A percentile compares a stretch with the other conserved stretches of the same genome.
Evolutionary conservation across 257 asterid genomes (phyloP).

Genomic region (Penstemon davidsonii): DNA sequence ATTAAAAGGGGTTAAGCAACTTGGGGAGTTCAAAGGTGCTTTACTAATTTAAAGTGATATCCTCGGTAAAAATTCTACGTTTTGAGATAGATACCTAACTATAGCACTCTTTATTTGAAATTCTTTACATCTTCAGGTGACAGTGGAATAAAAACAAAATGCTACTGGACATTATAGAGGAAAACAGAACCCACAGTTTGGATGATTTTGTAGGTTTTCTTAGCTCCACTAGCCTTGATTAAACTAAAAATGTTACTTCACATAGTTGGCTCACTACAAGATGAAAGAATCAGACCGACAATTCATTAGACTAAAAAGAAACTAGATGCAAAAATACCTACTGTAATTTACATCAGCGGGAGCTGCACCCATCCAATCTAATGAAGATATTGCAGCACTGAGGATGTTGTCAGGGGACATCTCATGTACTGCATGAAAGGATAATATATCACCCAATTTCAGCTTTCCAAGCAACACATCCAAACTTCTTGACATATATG

Average conservation of each 20-base stretch:
- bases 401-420: constrained; percentile 32
- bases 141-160: neutral
- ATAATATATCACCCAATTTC: constrained; percentile 61
- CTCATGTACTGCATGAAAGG: constrained; percentile 45
- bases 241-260: neutral
- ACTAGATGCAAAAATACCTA: constrained; percentile 51
- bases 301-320: constrained; percentile 23
- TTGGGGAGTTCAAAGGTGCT: neutral
- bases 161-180: neutral
- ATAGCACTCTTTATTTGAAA: neutral
- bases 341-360: constrained; percentile 74
- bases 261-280: constrained; percentile 1
- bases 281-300: neutral
- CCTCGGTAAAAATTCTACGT: neutral
- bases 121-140: neutral
- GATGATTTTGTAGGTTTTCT: neutral
- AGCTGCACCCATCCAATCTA: constrained; percentile 94
- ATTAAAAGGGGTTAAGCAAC: neutral
- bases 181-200: neutral
- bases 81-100: too few relatives aligned
- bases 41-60: constrained; percentile 15
- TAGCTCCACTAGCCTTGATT: neutral
- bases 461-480: constrained; percentile 61
- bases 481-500: constrained; percentile 37
- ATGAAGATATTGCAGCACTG: constrained; percentile 51